Evolutionary conservation across 148 eudicot genomes (phyloP), one percentile per base, ranked within the genome.

Genomic region (Bassia scoparia): DNA sequence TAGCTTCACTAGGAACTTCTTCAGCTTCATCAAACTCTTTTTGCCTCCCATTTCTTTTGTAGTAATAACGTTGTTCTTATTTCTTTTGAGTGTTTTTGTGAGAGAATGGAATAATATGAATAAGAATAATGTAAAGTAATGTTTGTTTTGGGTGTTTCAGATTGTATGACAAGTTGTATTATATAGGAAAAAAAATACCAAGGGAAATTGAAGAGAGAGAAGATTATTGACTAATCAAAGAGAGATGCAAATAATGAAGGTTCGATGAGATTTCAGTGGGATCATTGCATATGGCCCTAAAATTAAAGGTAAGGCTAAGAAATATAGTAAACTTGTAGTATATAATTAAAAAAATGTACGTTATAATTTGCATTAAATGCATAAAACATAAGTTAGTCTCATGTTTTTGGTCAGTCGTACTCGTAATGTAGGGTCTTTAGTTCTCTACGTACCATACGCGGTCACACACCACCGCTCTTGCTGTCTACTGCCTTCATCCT

Each of bases 1-100:
- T 14, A 77, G 66, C 71, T 76, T 76, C 35, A 46, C 37, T 30
- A 76, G 60, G 26, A 70, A 68, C 73, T 17, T 74, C 71, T 43
- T 66, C 4, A 74, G 43, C 65, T 30, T 74, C 49, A 66, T 26
- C 52, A 74, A 30, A 56, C 72, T 67, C 31, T 55, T 74, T 14
- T 41, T 74, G 20, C 64, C 63, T 35, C 30, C 41, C 77, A 74
- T 64, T 41, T n/a, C n/a, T n/a, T n/a, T n/a, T n/a, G n/a, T n/a
- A n/a, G 29, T 37, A 1, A 29, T 5, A 17, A 14, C 26, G 53
- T 52, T 23, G 34, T 11, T 30, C 30, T 29, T 68, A 20, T 48
- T 21, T n/a, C 4, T n/a, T 23, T 35, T 70, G 5, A 34, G 7
- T 13, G 23, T 23, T 15, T 24, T 34, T 27, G 11, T 48, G n/a